Base-by-base conservation (phyloP, 2,329 filamentous ascomycete species). In the Paecilomyces variotii region DNA sequence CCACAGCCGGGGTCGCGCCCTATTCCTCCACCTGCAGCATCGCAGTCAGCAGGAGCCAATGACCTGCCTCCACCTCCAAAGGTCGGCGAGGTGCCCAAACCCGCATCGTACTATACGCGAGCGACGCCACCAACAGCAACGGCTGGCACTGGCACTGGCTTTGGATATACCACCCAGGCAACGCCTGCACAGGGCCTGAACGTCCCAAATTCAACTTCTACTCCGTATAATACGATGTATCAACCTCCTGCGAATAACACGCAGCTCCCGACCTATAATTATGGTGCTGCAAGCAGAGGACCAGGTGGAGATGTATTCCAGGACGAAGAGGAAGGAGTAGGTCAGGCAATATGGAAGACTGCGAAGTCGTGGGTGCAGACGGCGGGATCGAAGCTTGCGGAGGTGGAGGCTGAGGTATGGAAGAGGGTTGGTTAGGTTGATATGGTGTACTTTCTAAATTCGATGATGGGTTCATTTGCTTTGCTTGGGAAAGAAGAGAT, bases 331-430 rank as follows among this genome's bases (percentile, higher is more conserved):
- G 63, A 66, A 62, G 61, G 75, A 63, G 74, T 73, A 63, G 58
- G 65, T 67, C 62, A 63, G 65, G 64, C 72, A 59, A 26, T 72
- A 64, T 65, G 76, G 65, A 70, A 70, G 32, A 70, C 68, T 3
- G 75, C 78, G 1, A 79, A 74, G 64, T 70, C 70, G 6, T 80
- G 77, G 76, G 68, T 75, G 58, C 67, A 66, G 45, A 69, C 61
- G 54, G 76, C 74, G 24, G 77, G 76, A 3, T 67, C 63, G 54
- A 76, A 76, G 58, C 62, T 78, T 57, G 74, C 70, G 7, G 73
- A 79, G 67, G 72, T 76, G 52, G 78, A 80, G 66, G 74, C 75
- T 57, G 74, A 74, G 67, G 74, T 78, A 53, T 81, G 79, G 79
- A 78, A 68, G 69, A 70, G 71, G 61, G 75, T 80, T 56, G 78